These are phyloP conservation scores for Neoboletus magnificus DNA, from an alignment of 768 basidiomycete genomes.

Conservation along the genomic window DNA sequence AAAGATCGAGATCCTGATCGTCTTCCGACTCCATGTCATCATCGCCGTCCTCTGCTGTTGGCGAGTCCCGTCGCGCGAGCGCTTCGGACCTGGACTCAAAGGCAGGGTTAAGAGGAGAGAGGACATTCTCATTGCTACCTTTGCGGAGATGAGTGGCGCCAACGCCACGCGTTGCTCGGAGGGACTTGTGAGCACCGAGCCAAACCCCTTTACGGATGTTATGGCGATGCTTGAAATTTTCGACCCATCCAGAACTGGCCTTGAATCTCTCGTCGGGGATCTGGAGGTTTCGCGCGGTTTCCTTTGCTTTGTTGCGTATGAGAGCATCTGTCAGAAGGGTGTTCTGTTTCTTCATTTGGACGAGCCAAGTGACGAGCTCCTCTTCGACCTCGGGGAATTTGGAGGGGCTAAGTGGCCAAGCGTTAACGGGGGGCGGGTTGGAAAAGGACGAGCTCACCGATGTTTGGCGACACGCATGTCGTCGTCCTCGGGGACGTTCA, in stretches of 20 bases:
- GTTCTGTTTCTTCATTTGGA: slow-evolving; percentile 47
- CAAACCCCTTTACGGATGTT: slow-evolving; percentile 68
- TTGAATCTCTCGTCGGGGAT: slow-evolving; percentile 77
- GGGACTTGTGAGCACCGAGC: slow-evolving; percentile 39
- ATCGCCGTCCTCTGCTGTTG: slow-evolving; percentile 31
- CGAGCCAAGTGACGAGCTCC: slow-evolving; percentile 58
- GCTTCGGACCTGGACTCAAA: slow-evolving; percentile 34
- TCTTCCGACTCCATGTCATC: slow-evolving; percentile 38
- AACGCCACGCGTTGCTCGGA: slow-evolving; percentile 31
- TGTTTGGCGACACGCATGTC: slow-evolving; percentile 63
- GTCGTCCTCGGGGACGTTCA: slow-evolving; percentile 60
- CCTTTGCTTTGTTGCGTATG: slow-evolving; percentile 64
- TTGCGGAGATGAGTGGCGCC: slow-evolving; percentile 36
- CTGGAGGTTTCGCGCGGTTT: slow-evolving; percentile 53
- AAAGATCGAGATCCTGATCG: slow-evolving; percentile 29
- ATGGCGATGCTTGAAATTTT: slow-evolving; percentile 85
- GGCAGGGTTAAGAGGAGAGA: slow-evolving; percentile 41
- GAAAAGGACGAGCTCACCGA: slow-evolving; percentile 41
- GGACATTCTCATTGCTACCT: slow-evolving; percentile 31
- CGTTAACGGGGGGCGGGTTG: slow-evolving; percentile 9
- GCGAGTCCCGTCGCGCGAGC: slow-evolving; percentile 25
- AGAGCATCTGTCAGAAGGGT: slow-evolving; percentile 59
- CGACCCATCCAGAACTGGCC: slow-evolving; percentile 89
- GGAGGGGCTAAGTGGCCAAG: slow-evolving; percentile 51
- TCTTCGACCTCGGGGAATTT: slow-evolving; percentile 80